Base-by-base conservation (phyloP, 2,329 filamentous ascomycete species). In the Penicillium sp. region DNA sequence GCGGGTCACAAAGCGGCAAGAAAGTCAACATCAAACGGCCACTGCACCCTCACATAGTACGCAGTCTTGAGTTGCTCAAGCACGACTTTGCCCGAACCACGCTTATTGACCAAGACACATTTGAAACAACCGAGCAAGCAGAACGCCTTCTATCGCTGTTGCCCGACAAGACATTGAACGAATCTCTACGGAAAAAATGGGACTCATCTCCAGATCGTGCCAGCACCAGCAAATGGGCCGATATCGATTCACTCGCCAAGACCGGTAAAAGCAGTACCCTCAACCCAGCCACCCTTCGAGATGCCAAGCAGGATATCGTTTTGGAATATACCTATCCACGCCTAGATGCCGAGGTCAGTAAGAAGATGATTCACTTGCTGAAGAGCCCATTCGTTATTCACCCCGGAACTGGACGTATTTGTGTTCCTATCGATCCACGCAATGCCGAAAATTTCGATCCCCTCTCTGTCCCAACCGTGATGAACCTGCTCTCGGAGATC, bases 241-340 rank as follows among this genome's bases (percentile, higher is more conserved):
- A 97, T 70, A 97, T 99, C 65, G 90, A 97, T 70, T 79, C 85
- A 1, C 73, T 96, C 11, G 94, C 93, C 43, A 90, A 90, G 73
- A 84, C 86, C 0, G 88, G 89, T 32, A 84, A 84, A 27, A 85
- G 85, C 68, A 88, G 85, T 67, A 80, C 81, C 9, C 81, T 96
- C n/a, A 87, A 94, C 62, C 74, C 85, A 0, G 84, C 82, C 59
- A 84, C 87, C 2, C 81, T 99, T 11, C 82, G 88, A 8, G 90
- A 97, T 66, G 91, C 91, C 19, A 97, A 97, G 76, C 91, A 97
- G 72, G 94, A 97, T 69, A 89, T 99, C 58, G 87, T 97, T 3
- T 84, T 99, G 29, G 94, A 99, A 75, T 97, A 99, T 76, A 97
- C 94, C 7, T 99, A 99, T 74, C 94, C 94, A 3, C 88, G 94